These are phyloP conservation scores for Phytophthora capsici DNA, from an alignment of 352 stramenopile species.

Conservation along the genomic window DNA sequence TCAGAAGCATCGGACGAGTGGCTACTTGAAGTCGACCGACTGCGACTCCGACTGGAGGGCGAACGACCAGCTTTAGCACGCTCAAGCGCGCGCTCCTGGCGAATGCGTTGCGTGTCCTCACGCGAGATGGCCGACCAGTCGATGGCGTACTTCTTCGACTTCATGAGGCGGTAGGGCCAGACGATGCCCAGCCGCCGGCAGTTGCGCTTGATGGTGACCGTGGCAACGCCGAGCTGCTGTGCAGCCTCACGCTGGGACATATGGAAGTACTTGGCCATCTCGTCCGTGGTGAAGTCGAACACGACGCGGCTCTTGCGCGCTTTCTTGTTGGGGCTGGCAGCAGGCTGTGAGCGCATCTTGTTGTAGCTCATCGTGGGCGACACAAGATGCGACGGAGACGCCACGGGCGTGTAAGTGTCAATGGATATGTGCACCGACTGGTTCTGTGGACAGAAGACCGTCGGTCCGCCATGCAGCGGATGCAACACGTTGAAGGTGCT, in stretches of 20 bases:
- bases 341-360: constrained; percentile 14
- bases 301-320: constrained; percentile 56
- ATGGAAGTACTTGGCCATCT: constrained; percentile 66
- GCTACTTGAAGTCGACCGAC: constrained; percentile 21
- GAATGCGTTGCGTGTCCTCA: constrained; percentile 44
- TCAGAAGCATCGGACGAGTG: constrained; percentile 15
- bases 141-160: constrained; percentile 53
- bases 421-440: constrained; percentile 8
- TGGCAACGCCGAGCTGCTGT: constrained; percentile 59
- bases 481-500: constrained; percentile 27
- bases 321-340: constrained; percentile 36
- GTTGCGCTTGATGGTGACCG: constrained; percentile 69
- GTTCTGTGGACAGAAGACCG: constrained; percentile 1
- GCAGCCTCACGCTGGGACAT: constrained; percentile 63
- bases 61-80: constrained; percentile 41
- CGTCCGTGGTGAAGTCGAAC: constrained; percentile 61
- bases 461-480: constrained; percentile 22
- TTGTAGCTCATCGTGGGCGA: constrained; percentile 22
- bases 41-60: constrained; percentile 17
- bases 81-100: constrained; percentile 38
- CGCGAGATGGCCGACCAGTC: constrained; percentile 45
- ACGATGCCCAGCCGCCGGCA: constrained; percentile 64
- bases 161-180: constrained; percentile 63
- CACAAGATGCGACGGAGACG: constrained; percentile 11
- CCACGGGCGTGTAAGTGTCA: constrained; percentile 4